Conservation (phyloP, 1,139 yeast genomes). For the Debaryomycetaceae sp. region DNA sequence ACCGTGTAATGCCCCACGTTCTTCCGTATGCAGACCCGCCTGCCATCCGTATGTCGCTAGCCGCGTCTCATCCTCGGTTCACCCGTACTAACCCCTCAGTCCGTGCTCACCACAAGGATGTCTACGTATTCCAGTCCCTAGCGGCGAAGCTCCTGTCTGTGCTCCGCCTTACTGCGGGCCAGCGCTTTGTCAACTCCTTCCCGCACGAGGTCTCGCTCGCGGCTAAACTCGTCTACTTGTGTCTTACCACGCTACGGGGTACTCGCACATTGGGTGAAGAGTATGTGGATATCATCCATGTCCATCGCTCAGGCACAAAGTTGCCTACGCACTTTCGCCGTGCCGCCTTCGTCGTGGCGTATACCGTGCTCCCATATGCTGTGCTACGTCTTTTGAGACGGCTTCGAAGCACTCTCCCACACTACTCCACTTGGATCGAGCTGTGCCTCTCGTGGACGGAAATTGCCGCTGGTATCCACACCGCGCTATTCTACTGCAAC, state of each 20-base stretch:
- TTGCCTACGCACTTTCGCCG: conserved; percentile 42
- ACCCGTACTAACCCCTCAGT: conserved; percentile 26
- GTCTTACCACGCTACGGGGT: conserved; percentile 63
- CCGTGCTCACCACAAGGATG: conserved; percentile 83
- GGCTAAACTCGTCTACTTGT: conserved; percentile 51
- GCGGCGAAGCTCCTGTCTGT: conserved; percentile 47
- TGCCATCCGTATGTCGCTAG: conserved; percentile 29
- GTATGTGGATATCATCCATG: conserved; percentile 76
- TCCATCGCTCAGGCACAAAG: conserved; percentile 36
- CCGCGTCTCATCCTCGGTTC: no score
- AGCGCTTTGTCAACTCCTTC: conserved; percentile 54
- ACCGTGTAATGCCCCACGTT: no score
- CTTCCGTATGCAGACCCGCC: conserved; percentile 40
- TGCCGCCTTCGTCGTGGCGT: conserved; percentile 41
- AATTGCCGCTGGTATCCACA: conserved; percentile 50
- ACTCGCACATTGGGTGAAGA: conserved; percentile 89
- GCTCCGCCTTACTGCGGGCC: conserved; percentile 48
- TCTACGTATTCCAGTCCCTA: conserved; percentile 51
- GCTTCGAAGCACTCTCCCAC: conserved; percentile 12
- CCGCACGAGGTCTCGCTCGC: conserved; percentile 51
- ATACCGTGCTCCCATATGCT: conserved; percentile 47
- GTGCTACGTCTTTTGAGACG: conserved; percentile 23
- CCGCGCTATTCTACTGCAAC: conserved; percentile 70
- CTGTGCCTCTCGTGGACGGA: conserved; percentile 39
- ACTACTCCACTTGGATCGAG: not conserved